Conservation (phyloP, 352 stramenopile species). For the Saprolegnia diclina region DNA sequence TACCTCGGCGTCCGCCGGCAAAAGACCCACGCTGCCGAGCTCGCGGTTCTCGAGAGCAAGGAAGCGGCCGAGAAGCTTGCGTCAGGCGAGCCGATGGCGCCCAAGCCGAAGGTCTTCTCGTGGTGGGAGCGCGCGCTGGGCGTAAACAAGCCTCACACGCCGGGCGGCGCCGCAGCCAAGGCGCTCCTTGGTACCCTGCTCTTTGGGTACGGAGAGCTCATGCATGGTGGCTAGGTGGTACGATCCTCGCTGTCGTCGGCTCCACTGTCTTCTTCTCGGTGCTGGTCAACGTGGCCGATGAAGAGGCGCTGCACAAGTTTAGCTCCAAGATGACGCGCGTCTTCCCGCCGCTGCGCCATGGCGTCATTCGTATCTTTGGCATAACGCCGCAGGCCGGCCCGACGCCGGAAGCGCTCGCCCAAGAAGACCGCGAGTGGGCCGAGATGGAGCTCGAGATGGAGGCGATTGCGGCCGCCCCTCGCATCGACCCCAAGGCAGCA, state of each 20-base stretch:
- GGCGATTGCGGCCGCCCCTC: neutral
- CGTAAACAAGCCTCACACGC: constrained; percentile 4
- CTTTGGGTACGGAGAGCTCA: neutral
- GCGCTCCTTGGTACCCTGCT: constrained; percentile 5
- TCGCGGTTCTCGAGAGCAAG: neutral
- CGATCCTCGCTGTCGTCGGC: constrained; percentile 13
- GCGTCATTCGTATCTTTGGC: constrained; percentile 17
- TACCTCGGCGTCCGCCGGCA: constrained; percentile 5
- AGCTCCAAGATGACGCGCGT: constrained; percentile 17
- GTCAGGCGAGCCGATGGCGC: neutral
- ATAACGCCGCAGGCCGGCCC: constrained; percentile 17
- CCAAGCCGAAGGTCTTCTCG: constrained; percentile 13
- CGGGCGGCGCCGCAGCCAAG: constrained; percentile 2
- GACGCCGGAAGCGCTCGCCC: constrained; percentile 7
- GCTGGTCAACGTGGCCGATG: constrained; percentile 1
- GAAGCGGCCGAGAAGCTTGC: neutral
- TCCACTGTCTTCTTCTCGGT: neutral
- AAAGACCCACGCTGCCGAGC: neutral
- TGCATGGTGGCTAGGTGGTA: neutral
- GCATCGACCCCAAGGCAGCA: neutral
- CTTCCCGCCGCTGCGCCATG: constrained; percentile 12
- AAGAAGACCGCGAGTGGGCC: constrained; percentile 17
- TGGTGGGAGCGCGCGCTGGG: constrained; percentile 26
- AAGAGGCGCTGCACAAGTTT: constrained; percentile 9
- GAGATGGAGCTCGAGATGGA: constrained; percentile 8